Evolutionary conservation across 192 early-diverging fungal genomes (phyloP).

Genomic region (Podila epigama): DNA sequence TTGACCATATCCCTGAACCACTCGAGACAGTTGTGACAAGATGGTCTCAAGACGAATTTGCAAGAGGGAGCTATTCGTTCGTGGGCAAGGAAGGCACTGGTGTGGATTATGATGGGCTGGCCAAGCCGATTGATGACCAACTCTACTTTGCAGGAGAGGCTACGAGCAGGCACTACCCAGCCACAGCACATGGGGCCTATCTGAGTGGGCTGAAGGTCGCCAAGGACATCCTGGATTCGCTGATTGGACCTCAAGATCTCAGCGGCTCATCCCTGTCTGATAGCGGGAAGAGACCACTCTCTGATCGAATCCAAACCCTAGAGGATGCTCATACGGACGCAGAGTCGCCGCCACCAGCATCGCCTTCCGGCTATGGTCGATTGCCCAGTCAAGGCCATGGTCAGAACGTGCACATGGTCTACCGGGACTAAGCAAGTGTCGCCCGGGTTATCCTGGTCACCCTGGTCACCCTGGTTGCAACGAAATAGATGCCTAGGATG

Average conservation of each 20-base stretch:
- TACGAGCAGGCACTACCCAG: conserved; percentile 36
- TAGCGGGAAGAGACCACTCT: background rate
- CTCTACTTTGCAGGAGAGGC: conserved; percentile 48
- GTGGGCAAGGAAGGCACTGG: conserved; percentile 31
- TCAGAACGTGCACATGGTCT: too few relatives aligned
- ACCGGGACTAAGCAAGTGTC: too few relatives aligned
- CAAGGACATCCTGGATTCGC: conserved; percentile 33
- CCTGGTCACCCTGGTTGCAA: too few relatives aligned
- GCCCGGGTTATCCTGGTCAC: too few relatives aligned
- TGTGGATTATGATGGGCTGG: conserved; percentile 34
- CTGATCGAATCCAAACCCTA: background rate
- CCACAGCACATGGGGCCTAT: conserved; percentile 44
- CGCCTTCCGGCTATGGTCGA: background rate
- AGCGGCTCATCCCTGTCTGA: background rate
- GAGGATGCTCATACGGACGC: conserved; percentile 17
- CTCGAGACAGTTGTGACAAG: conserved; percentile 31
- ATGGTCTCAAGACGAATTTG: conserved; percentile 44
- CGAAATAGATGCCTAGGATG: too few relatives aligned
- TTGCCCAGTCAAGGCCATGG: conserved; percentile 26
- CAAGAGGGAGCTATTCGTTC: conserved; percentile 43
- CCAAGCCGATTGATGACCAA: conserved; percentile 25
- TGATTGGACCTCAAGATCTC: conserved; percentile 30
- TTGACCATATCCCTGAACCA: conserved; percentile 15
- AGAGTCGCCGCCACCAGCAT: background rate
- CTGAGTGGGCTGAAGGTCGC: conserved; percentile 31